Evolutionary conservation across 305 asterid genomes (phyloP), one percentile per base, ranked within the genome.

Genomic region (Salvia sclarea): DNA sequence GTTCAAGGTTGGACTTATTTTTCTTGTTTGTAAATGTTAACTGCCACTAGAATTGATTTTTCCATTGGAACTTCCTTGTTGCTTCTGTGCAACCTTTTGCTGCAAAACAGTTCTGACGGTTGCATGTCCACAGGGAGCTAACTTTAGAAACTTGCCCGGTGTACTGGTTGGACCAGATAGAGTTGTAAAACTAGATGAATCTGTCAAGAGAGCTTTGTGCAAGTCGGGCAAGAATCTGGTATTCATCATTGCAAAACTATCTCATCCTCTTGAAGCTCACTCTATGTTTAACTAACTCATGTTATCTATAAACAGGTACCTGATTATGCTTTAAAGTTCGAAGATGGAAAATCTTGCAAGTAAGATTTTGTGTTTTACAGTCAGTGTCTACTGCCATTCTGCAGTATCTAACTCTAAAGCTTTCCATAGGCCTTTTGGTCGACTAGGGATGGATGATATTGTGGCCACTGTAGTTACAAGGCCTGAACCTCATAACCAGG

Each of bases 191-290:
- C 71, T 76, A 66, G 86, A 85, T 33, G 80, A 78, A 22, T 40
- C 57, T 0, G 77, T 83, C 0, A 61, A 71, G 14, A 75, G 84
- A 16, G 71, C 58, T 8, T 16, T 70, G n/a, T 61, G 79, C 30
- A 59, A 65, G 28, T 79, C 88, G 0, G 87, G 85, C 17, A 87
- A 85, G 54, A 83, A 82, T 4, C 75, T 87, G 95, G 91, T 87
- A 87, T 20, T 25, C 20, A 54, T 4, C 30, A 6, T 45, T 45
- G 17, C 59, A 9, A n/a, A 61, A 22, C 16, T 13, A 50, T 37
- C 25, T 3, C 24, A 3, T 9, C 21, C 12, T 30, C 11, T 50
- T 59, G 38, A 47, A 14, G 22, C 20, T 56, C 8, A 25, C 11
- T 30, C 1, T 14, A 20, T 3, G 4, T 6, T 59, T n/a, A 4